Base-by-base conservation (phyloP, 192 early-diverging fungal genomes). In the Rhizophagus prolifer region DNA sequence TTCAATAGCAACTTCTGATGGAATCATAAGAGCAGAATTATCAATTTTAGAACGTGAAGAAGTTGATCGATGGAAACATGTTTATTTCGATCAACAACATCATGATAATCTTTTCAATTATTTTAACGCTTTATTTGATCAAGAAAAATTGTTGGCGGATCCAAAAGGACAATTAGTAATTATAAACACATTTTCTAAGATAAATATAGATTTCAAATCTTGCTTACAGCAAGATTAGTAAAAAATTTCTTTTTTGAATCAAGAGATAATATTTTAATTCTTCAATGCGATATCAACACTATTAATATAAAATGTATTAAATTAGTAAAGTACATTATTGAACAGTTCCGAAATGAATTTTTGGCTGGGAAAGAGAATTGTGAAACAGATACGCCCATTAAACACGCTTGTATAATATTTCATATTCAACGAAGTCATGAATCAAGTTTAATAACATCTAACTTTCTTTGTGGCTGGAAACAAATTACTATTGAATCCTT, bases 1-100 rank as follows among this genome's bases (percentile, higher is more conserved):
- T 9, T 3, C 31, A 14, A 74, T 72, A 41, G 71, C 71, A 38
- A 30, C 71, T 10, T 64, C 78, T 1, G 71, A 79, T 65, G 71
- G 70, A 25, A 74, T 79, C n/a, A n/a, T n/a, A n/a, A n/a, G n/a
- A n/a, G n/a, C n/a, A n/a, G n/a, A n/a, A n/a, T n/a, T n/a, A n/a
- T 69, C 67, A 69, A 9, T 1, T 69, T 46, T 47, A 10, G 61
- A 65, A 9, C 61, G 6, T 4, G 23, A 62, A 44, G 74, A 75
- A 61, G 34, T 64, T 28, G 19, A 19, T 21, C 19, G n/a, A 38
- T 75, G 61, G 61, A 64, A n/a, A n/a, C n/a, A n/a, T n/a, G n/a
- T n/a, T n/a, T n/a, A n/a, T n/a, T n/a, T n/a, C n/a, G n/a, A n/a
- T 16, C 4, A 9, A 38, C 61, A 44, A 65, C 0, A 36, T 34